Base-by-base conservation (phyloP, 1,139 yeast species). In the Hyphopichia pseudoburtonii region DNA sequence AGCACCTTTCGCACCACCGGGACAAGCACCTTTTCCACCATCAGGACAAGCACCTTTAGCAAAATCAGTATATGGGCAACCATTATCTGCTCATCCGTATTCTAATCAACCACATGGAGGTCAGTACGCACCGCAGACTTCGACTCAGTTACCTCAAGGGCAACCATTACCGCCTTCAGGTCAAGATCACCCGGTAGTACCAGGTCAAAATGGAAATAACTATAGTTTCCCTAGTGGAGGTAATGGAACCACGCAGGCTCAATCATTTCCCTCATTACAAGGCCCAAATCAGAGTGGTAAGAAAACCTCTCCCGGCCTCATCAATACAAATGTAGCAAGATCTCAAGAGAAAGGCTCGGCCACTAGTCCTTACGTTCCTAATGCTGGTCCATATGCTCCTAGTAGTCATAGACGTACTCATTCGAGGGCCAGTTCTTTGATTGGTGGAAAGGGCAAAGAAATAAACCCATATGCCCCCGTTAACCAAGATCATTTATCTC, bases 351-450 rank as follows among this genome's bases (percentile, higher is more conserved):
- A 49, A 3, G 51, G 50, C 34, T 50, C 61, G 9, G 52, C 58
- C 1, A 48, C 60, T 2, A 69, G 74, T 42, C 75, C 76, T 2
- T 71, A 71, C 45, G 71, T 71, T 17, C 77, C 77, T 1, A 62
- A 62, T 37, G 62, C 70, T 4, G 77, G 77, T 3, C 76, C 76
- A 1, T 71, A 71, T 43, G 76, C 71, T 4, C 77, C 77, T 6
- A 58, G 58, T 36, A 52, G 48, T 33, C 64, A 64, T 35, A 57
- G 55, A 21, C 53, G 64, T 38, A 56, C 66, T 1, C 76, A 70
- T 47, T 69, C 75, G 4, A 52, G 77, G 40, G 69, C 72, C 1
- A 65, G 64, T 44, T 70, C 76, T 1, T 55, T 71, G 25, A 60
- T 70, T 11, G 72, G 73, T 1, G 74, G 64, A 7, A 66, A 57